These are phyloP conservation scores for Podospora conica DNA, from an alignment of 495 filamentous ascomycete species.

Conservation along the genomic window DNA sequence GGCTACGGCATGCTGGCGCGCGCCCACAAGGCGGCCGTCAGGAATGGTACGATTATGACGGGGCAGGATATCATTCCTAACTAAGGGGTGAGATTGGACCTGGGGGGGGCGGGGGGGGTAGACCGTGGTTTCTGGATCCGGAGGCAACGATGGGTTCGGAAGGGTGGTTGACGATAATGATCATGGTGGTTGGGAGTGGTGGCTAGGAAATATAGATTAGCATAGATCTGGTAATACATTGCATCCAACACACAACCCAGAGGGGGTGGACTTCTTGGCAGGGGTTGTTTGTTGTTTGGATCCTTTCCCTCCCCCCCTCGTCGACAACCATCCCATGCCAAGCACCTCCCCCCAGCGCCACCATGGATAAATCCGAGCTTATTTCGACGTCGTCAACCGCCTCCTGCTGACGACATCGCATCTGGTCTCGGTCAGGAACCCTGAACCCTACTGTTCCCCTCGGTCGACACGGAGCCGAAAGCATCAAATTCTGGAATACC, in stretches of 20 bases:
- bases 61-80: conserved; percentile 29
- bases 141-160: neutral
- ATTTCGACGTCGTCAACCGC: neutral
- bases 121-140: neutral
- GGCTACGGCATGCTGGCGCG: conserved; percentile 43
- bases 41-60: conserved; percentile 38
- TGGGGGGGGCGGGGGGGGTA: neutral
- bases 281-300: neutral
- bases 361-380: neutral
- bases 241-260: neutral
- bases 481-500: neutral
- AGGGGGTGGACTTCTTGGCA: neutral
- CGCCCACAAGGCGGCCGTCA: conserved; percentile 37
- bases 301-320: neutral
- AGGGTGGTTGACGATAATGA: neutral
- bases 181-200: neutral
- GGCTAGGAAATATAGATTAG: neutral
- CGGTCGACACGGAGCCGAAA: neutral
- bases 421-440: neutral
- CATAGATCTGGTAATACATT: neutral
- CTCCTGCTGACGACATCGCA: neutral
- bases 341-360: neutral
- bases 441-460: neutral
- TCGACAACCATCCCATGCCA: neutral
- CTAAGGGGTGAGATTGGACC: neutral